Base-by-base conservation (phyloP, 192 early-diverging fungal genomes). In the Rhizophlyctis rosea region DNA sequence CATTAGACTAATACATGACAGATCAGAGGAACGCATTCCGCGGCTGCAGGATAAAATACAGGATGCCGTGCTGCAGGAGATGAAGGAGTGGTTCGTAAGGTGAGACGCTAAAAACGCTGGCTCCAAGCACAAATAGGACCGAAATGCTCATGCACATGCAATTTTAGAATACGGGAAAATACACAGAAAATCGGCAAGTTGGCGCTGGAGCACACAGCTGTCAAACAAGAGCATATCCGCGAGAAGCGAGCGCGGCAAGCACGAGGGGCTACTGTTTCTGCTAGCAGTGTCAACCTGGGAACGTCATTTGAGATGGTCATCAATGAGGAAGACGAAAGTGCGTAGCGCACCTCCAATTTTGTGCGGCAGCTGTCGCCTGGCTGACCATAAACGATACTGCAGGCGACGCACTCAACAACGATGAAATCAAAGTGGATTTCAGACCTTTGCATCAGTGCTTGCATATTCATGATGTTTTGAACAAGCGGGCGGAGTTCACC, bases 391-490 rank as follows among this genome's bases (percentile, higher is more conserved):
- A n/a, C n/a, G n/a, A n/a, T n/a, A n/a, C n/a, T n/a, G n/a, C n/a
- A 90, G 88, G 77, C 25, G 81, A 83, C 50, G 79, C 82, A 33
- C 34, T 87, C 39, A 85, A 88, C 59, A 76, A 80, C n/a, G 86
- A 86, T 25, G 80, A 86, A 14, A 73, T 89, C 25, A 73, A 92
- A 21, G 83, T 99, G 53, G 94, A 97, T 65, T 92, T 99, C 77
- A 87, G 88, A 61, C 93, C 95, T 23, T 79, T 99, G 52, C 97
- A 93, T 76, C 92, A 94, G 73, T 96, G 95, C 69, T 77, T 98
- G 55, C 93, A 98, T 58, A 94, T 99, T 44, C 87, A 99, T 71
- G 92, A 93, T 57, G 91, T 92, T 25, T 85, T 99, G 11, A 94
- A 94, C 1, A 87, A 90, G 34, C 83, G 91, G 24, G 76, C 80